Base-by-base conservation (phyloP, 78 protist genomes). In the Dictyostelium intermedium region DNA sequence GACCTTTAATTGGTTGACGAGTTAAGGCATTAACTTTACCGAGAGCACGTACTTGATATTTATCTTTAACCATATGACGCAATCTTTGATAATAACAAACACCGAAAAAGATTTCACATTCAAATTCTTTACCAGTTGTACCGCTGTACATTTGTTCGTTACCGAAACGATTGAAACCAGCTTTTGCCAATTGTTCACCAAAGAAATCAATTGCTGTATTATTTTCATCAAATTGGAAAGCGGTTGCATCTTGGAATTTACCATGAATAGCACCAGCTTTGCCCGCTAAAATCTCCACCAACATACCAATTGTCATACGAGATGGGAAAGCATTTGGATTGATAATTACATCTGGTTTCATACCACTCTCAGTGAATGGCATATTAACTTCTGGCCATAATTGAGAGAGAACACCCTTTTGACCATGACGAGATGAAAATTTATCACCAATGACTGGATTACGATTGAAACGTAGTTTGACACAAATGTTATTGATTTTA, bases 271-370 rank as follows among this genome's bases (percentile, higher is more conserved):
- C 98, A 32, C 92, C 95, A 11, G 95, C 53, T 95, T 99, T 99
- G 82, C 96, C 99, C 0, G 99, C 99, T 96, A 99, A 87, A 53
- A 77, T 63, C 89, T 99, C 99, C 8, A 99, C 93, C 1, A 99
- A 76, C 99, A 99, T 99, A 13, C 99, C 99, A 35, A 99, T 99
- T 10, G 99, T 99, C 99, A 99, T 99, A 53, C 99, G 98, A 13
- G 99, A 99, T n/a, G 99, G 99, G 95, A 98, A 98, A 34, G 99
- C 99, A 95, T 99, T 99, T 37, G 99, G 99, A 95, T 99, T 99
- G 98, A 99, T 98, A 92, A 99, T 89, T 43, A 99, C 92, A 84
- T 99, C 99, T 2, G 99, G 99, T 9, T 82, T 92, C 91, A 99
- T 78, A 66, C 99, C 99, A 16, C 85, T 39, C 69, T 98, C 99